These are phyloP conservation scores for Russula sp. DNA, from an alignment of 768 basidiomycete species.

Conservation along the genomic window DNA sequence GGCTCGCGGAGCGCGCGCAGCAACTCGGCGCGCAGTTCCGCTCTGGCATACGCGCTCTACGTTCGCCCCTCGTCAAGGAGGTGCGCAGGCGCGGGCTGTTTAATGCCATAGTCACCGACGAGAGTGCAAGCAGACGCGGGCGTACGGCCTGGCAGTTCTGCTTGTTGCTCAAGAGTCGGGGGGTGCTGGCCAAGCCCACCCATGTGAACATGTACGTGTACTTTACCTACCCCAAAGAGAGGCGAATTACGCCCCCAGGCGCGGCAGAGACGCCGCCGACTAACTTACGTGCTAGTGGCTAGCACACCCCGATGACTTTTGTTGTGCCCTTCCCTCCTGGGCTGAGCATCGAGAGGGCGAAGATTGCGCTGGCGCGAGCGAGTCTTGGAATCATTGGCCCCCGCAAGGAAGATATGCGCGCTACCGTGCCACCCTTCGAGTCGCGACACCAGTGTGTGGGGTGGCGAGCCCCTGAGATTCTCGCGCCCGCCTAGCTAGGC, in stretches of 20 bases:
- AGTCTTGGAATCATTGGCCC: slow-evolving; percentile 66
- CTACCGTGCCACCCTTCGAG: slow-evolving; percentile 72
- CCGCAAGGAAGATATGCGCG: slow-evolving; percentile 45
- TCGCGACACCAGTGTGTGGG: slow-evolving; percentile 74
- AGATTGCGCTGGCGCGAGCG: slow-evolving; percentile 56
- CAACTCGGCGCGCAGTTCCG: slow-evolving; percentile 81
- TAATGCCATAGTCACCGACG: slow-evolving; percentile 92
- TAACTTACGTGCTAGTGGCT: slow-evolving; percentile 50
- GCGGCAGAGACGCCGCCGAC: slow-evolving; percentile 61
- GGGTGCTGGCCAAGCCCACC: slow-evolving; percentile 93
- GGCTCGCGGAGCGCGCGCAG: slow-evolving; percentile 72
- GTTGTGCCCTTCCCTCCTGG: slow-evolving; percentile 73
- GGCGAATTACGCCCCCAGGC: slow-evolving; percentile 51
- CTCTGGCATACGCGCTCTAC: slow-evolving; percentile 47
- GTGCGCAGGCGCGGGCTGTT: slow-evolving; percentile 86
- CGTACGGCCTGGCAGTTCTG: slow-evolving; percentile 96
- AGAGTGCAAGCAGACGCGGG: slow-evolving; percentile 66
- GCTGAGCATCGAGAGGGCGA: slow-evolving; percentile 51
- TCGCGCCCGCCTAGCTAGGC: slow-evolving; percentile 67
- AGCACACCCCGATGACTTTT: slow-evolving; percentile 78
- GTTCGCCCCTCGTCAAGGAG: slow-evolving; percentile 63
- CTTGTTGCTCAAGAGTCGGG: slow-evolving; percentile 82
- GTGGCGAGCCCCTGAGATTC: slow-evolving; percentile 76
- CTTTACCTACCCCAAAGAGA: slow-evolving; percentile 22
- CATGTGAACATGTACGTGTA: slow-evolving; percentile 82